Conservation (phyloP, 441 rosid species). For the Corymbia citriodora region DNA sequence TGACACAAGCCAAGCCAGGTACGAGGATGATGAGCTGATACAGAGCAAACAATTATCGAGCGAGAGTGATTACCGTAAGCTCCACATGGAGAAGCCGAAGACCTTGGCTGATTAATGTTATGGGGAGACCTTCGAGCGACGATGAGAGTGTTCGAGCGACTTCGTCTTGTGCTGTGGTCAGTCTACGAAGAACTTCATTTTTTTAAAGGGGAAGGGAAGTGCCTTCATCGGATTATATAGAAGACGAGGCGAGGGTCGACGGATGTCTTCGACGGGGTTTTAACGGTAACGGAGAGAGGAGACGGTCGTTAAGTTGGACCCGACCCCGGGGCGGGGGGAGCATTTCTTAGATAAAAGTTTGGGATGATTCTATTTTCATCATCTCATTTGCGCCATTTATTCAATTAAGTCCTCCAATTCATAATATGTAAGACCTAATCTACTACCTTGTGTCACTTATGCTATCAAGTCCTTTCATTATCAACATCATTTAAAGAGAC, state of each 20-base stretch:
- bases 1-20: not conserved
- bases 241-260: not conserved
- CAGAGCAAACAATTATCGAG: not conserved
- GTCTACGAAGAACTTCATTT: not conserved
- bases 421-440: not conserved
- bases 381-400: not conserved
- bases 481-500: not conserved
- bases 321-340: not conserved
- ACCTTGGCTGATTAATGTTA: not conserved
- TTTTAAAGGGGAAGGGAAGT: not conserved
- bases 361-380: not conserved
- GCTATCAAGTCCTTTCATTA: not conserved
- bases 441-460: not conserved
- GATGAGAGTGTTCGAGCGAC: not conserved
- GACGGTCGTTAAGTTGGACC: not conserved
- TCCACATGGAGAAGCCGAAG: not conserved
- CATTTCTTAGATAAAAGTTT: not conserved
- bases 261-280: not conserved
- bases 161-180: not conserved
- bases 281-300: not conserved
- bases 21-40: not conserved
- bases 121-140: not conserved
- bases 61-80: not conserved
- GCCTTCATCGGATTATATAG: not conserved
- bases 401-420: not conserved